Percentiles rank a stretch among this genome's conserved stretches.
phyloP scores from a whole-genome alignment of 805 yeast species.

The Starmerella lactis-condensi region DNA sequence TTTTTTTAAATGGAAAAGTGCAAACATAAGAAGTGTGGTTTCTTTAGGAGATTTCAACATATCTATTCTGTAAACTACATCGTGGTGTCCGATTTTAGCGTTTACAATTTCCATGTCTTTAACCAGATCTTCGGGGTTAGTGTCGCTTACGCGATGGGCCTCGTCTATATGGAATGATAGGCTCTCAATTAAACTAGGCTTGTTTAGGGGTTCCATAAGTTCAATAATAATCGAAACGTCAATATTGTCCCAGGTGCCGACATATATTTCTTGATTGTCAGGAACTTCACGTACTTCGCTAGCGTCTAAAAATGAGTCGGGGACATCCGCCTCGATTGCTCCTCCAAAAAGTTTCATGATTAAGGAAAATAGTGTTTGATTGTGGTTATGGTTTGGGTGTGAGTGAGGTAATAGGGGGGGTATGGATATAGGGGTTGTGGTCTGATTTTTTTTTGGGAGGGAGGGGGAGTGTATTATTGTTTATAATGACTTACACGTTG shows the following conservation, averaged over 20 bases:
- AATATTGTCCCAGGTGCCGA: constrained; percentile 25
- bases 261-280: constrained; percentile 82
- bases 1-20: constrained; percentile 13
- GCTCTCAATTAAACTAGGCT: constrained; percentile 10
- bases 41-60: constrained; percentile 4
- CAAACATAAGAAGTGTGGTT: constrained; percentile 9
- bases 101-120: constrained; percentile 7
- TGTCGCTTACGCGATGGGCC: constrained; percentile 14
- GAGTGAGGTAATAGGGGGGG: no score
- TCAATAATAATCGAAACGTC: constrained; percentile 26
- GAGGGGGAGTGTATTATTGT: no score
- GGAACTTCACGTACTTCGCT: constrained; percentile 68
- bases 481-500: no score
- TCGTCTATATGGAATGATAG: constrained; percentile 15
- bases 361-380: no score
- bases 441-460: no score
- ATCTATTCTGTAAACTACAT: constrained; percentile 12
- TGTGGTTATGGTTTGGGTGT: no score
- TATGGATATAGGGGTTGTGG: no score
- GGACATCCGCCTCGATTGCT: constrained; percentile 44
- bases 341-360: constrained; percentile 58
- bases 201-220: constrained; percentile 24
- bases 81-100: constrained; percentile 6
- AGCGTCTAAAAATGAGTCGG: constrained; percentile 52
- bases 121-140: constrained; percentile 3